Percentiles rank a stretch among this genome's conserved stretches.
phyloP scores from a whole-genome alignment of 257 asterid species.

The Verbascum thapsus region DNA sequence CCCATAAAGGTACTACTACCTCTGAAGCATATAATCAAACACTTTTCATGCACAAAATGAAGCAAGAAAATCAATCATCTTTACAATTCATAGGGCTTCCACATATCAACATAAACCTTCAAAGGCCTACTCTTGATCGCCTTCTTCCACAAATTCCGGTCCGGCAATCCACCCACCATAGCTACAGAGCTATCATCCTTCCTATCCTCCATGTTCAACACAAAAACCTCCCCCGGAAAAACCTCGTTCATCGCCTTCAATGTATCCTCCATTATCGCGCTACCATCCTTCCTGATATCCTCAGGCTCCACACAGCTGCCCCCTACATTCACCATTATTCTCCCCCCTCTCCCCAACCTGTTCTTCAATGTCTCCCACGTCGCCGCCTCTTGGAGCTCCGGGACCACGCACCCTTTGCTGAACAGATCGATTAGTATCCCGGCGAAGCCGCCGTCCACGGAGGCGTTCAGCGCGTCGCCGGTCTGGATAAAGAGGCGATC shows the following conservation, averaged over 20 bases:
- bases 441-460: constrained; percentile 57
- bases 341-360: constrained; percentile 62
- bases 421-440: constrained; percentile 73
- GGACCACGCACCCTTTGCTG: constrained; percentile 71
- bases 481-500: constrained; percentile 56
- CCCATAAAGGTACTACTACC: too few relatives aligned
- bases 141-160: constrained; percentile 57
- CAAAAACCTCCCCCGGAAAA: constrained; percentile 46
- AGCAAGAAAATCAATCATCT: not conserved
- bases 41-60: constrained; percentile 17
- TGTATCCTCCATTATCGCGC: constrained; percentile 72
- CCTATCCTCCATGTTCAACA: constrained; percentile 56
- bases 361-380: constrained; percentile 72
- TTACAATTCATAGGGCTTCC: constrained; percentile 43
- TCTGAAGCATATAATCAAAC: constrained; percentile 32
- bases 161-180: constrained; percentile 66
- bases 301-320: constrained; percentile 95
- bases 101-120: constrained; percentile 66
- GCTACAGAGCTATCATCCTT: constrained; percentile 81
- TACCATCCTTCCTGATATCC: constrained; percentile 71
- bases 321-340: constrained; percentile 90
- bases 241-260: constrained; percentile 58
- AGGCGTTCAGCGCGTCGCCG: constrained; percentile 63
- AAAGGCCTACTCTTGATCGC: constrained; percentile 49
- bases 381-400: constrained; percentile 62